Percentiles rank a stretch among this genome's conserved stretches.
These are phyloP conservation scores for Termitomyces sp. DNA, from an alignment of 768 basidiomycete genomes.

Conservation along the genomic window DNA sequence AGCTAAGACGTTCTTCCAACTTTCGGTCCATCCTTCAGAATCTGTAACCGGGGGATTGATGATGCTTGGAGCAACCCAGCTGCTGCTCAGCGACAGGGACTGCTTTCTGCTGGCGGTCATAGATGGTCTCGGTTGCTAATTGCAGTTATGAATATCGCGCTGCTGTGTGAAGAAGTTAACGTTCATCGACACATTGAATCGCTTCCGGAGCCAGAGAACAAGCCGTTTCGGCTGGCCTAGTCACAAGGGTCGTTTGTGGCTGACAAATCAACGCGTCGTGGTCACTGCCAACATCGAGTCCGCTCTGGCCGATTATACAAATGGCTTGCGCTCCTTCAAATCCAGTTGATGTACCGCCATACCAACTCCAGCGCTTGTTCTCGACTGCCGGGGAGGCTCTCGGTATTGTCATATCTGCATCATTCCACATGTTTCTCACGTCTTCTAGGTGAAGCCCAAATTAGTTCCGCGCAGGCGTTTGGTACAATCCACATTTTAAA, in stretches of 20 bases:
- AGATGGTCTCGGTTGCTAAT: not conserved
- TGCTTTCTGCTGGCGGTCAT: slow-evolving; percentile 33
- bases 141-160: not conserved
- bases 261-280: slow-evolving; percentile 15
- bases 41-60: slow-evolving; percentile 25
- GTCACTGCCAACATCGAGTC: not conserved
- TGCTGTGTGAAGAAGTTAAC: not conserved
- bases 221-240: not conserved
- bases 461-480: slow-evolving; percentile 53
- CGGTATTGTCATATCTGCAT: slow-evolving; percentile 1
- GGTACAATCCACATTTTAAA: slow-evolving; percentile 27
- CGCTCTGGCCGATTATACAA: no score
- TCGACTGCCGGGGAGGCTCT: slow-evolving; percentile 21
- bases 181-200: not conserved
- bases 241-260: slow-evolving; percentile 5
- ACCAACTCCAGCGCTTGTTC: slow-evolving; percentile 47
- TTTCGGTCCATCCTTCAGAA: slow-evolving; percentile 44
- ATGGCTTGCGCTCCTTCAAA: slow-evolving; percentile 35
- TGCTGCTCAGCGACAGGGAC: slow-evolving; percentile 31
- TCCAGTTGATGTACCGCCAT: slow-evolving; percentile 56
- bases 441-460: slow-evolving; percentile 19
- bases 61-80: slow-evolving; percentile 21
- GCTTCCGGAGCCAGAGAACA: not conserved
- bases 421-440: not conserved
- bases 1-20: slow-evolving; percentile 52